Base-by-base conservation (phyloP, 2,329 filamentous ascomycete genomes). In the Penicillium digitatum region DNA sequence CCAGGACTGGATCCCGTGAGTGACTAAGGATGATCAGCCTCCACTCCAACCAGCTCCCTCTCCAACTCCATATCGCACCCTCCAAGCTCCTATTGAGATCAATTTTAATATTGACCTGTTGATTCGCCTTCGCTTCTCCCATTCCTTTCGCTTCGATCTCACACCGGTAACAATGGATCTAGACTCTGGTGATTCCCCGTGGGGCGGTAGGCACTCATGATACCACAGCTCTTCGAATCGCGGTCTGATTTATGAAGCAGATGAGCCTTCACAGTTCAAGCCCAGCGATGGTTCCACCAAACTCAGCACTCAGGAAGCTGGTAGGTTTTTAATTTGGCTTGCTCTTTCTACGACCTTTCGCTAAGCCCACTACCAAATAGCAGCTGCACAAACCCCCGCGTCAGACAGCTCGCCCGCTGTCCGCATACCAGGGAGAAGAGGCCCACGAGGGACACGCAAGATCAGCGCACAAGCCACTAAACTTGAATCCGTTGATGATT, bases 401-500 rank as follows among this genome's bases (percentile, higher is more conserved):
- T 69, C 68, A 60, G 48, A 71, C 64, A 65, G 73, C 60, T 63
- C 76, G 38, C 72, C 73, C 57, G 72, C 77, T 31, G 72, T 78
- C 43, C 78, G 76, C 60, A 77, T 79, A 31, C 75, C 79, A 44
- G 74, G 73, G 49, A 75, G 72, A 59, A 77, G 79, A 69, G 79
- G 75, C 40, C 78, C 80, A 16, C 76, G 82, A 60, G 75, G 75
- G n/a, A 76, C 78, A 52, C 79, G 82, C 57, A 82, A 83, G 68
- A 78, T 85, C 66, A 82, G 76, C 66, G 79, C 79, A 34, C 82
- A 86, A 66, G 79, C 83, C 31, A 86, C 83, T 40, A 81, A 81
- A 53, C 75, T 87, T 57, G 83, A 87, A 72, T 81, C 81, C 48
- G 82, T 85, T 56, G 84, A 86, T 62, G 80, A 84, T 66, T 79